Evolutionary conservation across 345 rosid genomes (phyloP).

Genomic region (Geranium rotundifolium): DNA sequence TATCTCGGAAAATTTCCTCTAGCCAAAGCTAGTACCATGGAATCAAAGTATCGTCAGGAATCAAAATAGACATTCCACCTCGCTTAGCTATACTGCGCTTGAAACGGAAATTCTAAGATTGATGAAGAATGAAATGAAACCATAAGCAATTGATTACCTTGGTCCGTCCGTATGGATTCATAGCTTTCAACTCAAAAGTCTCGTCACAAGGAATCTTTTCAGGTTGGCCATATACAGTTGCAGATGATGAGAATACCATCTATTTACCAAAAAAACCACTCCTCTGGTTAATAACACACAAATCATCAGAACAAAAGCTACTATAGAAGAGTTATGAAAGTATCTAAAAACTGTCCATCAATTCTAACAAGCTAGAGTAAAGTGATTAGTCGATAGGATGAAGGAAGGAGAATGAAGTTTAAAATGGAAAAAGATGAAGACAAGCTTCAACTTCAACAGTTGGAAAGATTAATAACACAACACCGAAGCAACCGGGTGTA

Average conservation of each 20-base stretch:
- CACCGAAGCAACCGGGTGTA: too few relatives aligned
- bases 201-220: constrained; percentile 73
- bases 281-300: neutral
- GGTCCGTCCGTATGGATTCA: constrained; percentile 92
- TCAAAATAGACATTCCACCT: too few relatives aligned
- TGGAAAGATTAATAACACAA: too few relatives aligned
- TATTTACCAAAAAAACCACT: constrained; percentile 6
- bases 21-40: constrained; percentile 50
- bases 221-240: constrained; percentile 96
- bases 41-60: neutral
- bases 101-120: neutral
- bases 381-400: too few relatives aligned
- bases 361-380: too few relatives aligned
- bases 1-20: constrained; percentile 84
- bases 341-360: too few relatives aligned
- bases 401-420: too few relatives aligned
- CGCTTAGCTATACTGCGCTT: neutral
- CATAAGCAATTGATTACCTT: constrained; percentile 64
- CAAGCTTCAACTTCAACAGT: too few relatives aligned
- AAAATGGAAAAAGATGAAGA: too few relatives aligned
- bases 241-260: constrained; percentile 97
- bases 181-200: constrained; percentile 57
- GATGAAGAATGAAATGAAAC: neutral
- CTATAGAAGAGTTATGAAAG: too few relatives aligned
- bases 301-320: neutral